Base-by-base conservation (phyloP, 2,329 filamentous ascomycete species). In the Lecanosticta acicola region DNA sequence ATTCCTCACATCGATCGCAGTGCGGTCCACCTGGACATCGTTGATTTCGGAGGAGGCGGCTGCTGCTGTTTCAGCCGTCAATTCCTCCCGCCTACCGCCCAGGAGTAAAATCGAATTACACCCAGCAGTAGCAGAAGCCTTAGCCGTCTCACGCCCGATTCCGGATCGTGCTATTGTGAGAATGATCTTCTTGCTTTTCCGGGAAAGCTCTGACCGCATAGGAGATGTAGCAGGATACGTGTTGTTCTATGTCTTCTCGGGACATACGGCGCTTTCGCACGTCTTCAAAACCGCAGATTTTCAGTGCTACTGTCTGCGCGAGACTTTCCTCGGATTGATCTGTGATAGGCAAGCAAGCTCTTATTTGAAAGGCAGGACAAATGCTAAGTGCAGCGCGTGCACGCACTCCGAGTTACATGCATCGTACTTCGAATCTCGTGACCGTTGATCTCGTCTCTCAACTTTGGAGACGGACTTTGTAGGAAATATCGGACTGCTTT, bases 111-210 rank as follows among this genome's bases (percentile, higher is more conserved):
- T 41, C 3, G 39, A 41, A 11, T 14, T 19, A 4, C 2, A n/a
- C 10, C 38, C 42, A 34, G 46, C 42, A 21, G 19, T 24, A 10
- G 46, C 42, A 33, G 42, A 49, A 4, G 37, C 32, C n/a, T 17
- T 33, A 11, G 46, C 38, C 5, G 24, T 49, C 13, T 35, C 41
- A 17, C 21, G 17, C 13, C 46, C 46, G 16, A 49, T 42, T 3
- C 33, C 40, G 4, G 29, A 33, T 14, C 34, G 39, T 0, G 67
- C 71, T 17, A 71, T 72, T 3, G 71, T 75, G 13, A 73, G 54
- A 4, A 72, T 3, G 2, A 73, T 55, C 2, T 55, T 65, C 50
- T 71, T 73, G 41, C 65, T 69, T 43, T 59, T 59, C 36, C 60
- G 63, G 5, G 66, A 70, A 20, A 73, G 62, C 44, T 67, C 66